Conservation (phyloP, 345 rosid genomes). For the Clausena lansium region DNA sequence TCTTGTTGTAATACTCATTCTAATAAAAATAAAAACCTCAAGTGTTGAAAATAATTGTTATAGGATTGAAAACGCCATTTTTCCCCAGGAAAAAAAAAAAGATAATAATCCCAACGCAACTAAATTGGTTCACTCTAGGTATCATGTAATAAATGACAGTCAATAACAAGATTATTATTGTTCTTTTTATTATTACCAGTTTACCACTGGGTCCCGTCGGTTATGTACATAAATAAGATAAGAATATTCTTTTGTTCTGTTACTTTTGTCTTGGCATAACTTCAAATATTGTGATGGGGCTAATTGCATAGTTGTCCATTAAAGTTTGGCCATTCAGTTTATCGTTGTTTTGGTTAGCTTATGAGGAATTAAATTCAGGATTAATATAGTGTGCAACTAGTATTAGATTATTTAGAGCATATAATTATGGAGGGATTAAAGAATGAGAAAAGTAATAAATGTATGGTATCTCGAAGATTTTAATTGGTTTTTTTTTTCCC, state of each 20-base stretch:
- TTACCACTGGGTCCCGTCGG: conserved; percentile 9
- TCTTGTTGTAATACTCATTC: too few relatives aligned
- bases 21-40: too few relatives aligned
- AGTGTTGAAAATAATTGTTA: too few relatives aligned
- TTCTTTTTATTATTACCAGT: neutral
- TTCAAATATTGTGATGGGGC: neutral
- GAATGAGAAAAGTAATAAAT: neutral
- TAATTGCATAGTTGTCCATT: neutral
- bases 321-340: neutral
- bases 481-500: neutral
- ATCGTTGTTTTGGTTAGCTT: neutral
- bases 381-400: neutral
- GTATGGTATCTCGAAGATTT: neutral
- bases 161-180: neutral
- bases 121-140: neutral
- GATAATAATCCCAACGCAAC: too few relatives aligned
- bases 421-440: neutral
- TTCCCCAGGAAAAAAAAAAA: too few relatives aligned
- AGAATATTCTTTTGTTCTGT: conserved; percentile 19
- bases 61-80: too few relatives aligned
- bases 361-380: too few relatives aligned
- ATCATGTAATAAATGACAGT: neutral
- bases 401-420: conserved; percentile 5
- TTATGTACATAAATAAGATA: neutral
- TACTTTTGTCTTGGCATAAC: conserved; percentile 5